A percentile compares a stretch with the other conserved stretches of the same genome.
Evolutionary conservation across 1,284 basidiomycete species (phyloP).

Genomic region (Ustilago sp.): DNA sequence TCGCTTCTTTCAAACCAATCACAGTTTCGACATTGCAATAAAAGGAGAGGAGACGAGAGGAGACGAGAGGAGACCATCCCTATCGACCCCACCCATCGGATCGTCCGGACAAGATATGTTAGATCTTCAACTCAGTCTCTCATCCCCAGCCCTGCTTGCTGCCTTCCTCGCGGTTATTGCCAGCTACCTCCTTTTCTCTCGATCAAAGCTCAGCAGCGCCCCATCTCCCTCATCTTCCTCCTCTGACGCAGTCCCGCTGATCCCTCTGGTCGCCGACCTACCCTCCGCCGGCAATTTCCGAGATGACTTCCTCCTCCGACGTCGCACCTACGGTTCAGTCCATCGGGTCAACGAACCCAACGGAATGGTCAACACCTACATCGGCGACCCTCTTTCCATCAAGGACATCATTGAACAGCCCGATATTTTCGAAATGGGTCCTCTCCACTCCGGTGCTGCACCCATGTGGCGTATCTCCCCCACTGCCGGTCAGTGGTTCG

Average conservation of each 20-base stretch:
- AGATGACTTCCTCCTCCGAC: constrained; percentile 8
- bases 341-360: constrained; percentile 9
- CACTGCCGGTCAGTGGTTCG: constrained; percentile 11
- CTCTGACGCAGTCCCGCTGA: not conserved
- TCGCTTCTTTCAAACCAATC: not conserved
- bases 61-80: not conserved
- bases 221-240: not conserved
- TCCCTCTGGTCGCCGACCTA: constrained; percentile 7
- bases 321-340: constrained; percentile 5
- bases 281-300: constrained; percentile 4
- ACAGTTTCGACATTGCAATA: not conserved
- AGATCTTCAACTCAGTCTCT: not conserved
- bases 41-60: not conserved
- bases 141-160: not conserved
- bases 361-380: constrained; percentile 5
- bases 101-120: not conserved
- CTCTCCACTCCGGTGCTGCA: constrained; percentile 15
- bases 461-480: constrained; percentile 26
- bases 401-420: constrained; percentile 24
- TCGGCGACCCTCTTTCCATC: constrained; percentile 19
- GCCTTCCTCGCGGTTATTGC: not conserved
- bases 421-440: constrained; percentile 5
- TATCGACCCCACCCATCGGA: not conserved
- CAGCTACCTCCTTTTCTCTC: not conserved
- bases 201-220: not conserved